Conservation (phyloP, 2,329 filamentous ascomycete species). For the Dactylonectria macrodidyma region DNA sequence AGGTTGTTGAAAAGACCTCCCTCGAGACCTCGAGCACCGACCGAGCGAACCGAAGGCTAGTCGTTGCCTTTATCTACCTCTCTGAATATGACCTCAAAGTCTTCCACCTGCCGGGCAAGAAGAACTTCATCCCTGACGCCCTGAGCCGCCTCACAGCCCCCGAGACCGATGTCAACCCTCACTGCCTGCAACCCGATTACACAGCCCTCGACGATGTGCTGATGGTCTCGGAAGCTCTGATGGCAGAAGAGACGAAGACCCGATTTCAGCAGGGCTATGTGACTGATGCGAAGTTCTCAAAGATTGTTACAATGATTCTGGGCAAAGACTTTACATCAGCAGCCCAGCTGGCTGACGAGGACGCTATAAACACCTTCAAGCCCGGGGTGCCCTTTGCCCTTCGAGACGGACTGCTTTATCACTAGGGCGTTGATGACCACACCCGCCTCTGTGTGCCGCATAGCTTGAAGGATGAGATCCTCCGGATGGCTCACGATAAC, state of each 20-base stretch:
- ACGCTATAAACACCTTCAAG: slow-evolving; percentile 7
- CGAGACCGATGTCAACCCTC: neutral
- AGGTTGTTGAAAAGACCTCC: neutral
- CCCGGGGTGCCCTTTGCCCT: slow-evolving; percentile 4
- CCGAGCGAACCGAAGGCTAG: neutral
- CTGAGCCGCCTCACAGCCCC: neutral
- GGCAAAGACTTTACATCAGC: neutral
- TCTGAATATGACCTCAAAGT: slow-evolving; percentile 11
- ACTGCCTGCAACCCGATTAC: neutral
- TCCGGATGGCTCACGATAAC: slow-evolving; percentile 2
- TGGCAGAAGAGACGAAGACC: neutral
- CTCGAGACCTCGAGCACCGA: neutral
- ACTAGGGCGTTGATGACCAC: neutral
- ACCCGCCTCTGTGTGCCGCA: neutral
- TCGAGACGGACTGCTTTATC: neutral
- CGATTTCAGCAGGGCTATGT: slow-evolving; percentile 3
- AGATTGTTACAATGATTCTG: neutral
- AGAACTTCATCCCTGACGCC: slow-evolving; percentile 17
- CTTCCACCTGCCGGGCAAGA: slow-evolving; percentile 1
- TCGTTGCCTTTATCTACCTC: slow-evolving; percentile 11
- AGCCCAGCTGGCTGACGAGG: neutral
- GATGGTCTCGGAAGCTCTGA: slow-evolving; percentile 1
- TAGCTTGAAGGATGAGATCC: no score
- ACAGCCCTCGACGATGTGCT: slow-evolving; percentile 7
- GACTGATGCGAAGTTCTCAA: neutral